Evolutionary conservation across 163 green algal species (phyloP).

Genomic region (Trebouxia gelatinosa): DNA sequence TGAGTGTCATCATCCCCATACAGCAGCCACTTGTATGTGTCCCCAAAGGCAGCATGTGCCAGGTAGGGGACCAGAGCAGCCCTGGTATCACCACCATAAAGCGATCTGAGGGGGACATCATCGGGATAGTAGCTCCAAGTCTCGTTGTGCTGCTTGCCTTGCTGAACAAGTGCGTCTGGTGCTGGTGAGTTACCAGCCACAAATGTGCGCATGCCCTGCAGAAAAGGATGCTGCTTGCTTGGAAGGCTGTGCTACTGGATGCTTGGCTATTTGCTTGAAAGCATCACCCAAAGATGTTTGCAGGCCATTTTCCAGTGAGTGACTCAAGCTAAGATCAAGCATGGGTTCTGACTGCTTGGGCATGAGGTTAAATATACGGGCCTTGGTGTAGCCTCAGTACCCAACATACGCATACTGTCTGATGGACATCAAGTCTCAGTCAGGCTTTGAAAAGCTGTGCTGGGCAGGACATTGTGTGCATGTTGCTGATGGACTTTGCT

Average conservation of each 20-base stretch:
- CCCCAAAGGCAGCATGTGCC: slow-evolving; percentile 40
- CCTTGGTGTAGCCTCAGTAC: too few species aligned
- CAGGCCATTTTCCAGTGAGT: background rate
- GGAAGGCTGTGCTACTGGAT: background rate
- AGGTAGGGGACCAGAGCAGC: slow-evolving; percentile 43
- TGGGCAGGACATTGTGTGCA: background rate
- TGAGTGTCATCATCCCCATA: slow-evolving; percentile 53
- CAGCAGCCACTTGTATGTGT: slow-evolving; percentile 54
- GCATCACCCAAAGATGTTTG: background rate
- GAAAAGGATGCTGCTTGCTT: background rate
- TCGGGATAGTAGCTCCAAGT: slow-evolving; percentile 42
- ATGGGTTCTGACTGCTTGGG: too few species aligned
- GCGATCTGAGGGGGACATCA: slow-evolving; percentile 29
- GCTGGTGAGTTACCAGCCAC: slow-evolving; percentile 37
- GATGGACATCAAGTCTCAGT: background rate
- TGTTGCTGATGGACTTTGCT: too few species aligned
- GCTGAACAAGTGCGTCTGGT: background rate
- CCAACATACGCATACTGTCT: background rate
- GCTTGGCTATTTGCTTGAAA: background rate
- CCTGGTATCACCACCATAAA: slow-evolving; percentile 29
- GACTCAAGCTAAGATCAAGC: too few species aligned
- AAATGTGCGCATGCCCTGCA: slow-evolving; percentile 44
- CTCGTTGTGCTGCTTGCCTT: slow-evolving; percentile 34
- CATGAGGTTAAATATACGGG: too few species aligned
- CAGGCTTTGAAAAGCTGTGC: background rate